Base-by-base conservation (phyloP, 2,329 filamentous ascomycete genomes). In the Venturia effusa region DNA sequence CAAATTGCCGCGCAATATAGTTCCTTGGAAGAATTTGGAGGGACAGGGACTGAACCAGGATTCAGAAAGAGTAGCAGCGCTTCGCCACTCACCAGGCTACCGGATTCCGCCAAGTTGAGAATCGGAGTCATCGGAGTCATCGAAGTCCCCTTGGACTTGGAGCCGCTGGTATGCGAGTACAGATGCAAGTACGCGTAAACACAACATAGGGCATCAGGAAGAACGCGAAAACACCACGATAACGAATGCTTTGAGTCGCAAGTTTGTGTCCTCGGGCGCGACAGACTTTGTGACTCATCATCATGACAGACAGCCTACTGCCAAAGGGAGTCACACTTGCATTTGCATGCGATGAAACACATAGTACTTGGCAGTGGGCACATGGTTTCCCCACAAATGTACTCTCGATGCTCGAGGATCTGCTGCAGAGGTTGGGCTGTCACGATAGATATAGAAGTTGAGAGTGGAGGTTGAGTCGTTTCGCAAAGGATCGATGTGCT, bases 341-440 rank as follows among this genome's bases (percentile, higher is more conserved):
- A 57, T 57, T 34, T 57, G 51, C 51, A 34, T 57, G 27, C 30
- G 51, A 57, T 57, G 51, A 57, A 57, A 57, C 51, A 34, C 30
- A 19, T 55, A 34, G 13, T 17, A 55, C n/a, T n/a, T n/a, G n/a
- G n/a, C 15, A 55, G 51, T 24, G 30, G 34, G 27, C 27, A 55
- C 27, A 13, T 32, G 32, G 51, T 34, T 34, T 11, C 27, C 8
- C 48, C 48, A 55, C 48, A 34, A 5, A 27, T 2, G 24, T 27
- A 19, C 48, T 32, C 24, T 32, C 4, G 27, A 57, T 57, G 30
- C 30, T 57, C 51, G 51, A 57, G 30, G 27, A 55, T 55, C 51
- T 34, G 30, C 1, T 22, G 27, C 41, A 32, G 15, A 24, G 17
- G 7, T 3, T 5, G 41, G 8, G 22, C 15, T 4, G 37, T 39